These are phyloP conservation scores for Psilocybe cubensis DNA, from an alignment of 768 basidiomycete species.

Conservation along the genomic window DNA sequence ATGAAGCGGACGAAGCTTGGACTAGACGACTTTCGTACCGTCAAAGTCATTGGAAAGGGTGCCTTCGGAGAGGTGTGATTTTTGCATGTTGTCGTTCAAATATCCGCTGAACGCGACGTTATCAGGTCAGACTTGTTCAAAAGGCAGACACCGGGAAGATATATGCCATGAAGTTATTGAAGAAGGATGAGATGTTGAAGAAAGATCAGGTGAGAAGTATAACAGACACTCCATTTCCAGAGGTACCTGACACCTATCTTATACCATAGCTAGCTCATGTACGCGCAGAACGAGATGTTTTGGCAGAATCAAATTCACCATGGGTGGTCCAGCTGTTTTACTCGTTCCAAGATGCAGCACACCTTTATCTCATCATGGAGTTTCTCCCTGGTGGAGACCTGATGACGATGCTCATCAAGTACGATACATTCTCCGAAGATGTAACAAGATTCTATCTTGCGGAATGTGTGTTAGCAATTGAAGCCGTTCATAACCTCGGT, in stretches of 20 bases:
- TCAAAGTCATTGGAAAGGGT: conserved; percentile 99
- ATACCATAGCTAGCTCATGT: conserved; percentile 97
- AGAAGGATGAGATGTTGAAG: conserved; percentile 99
- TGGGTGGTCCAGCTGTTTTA: conserved; percentile 98
- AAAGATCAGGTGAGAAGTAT: conserved; percentile 83
- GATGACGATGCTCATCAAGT: conserved; percentile 99
- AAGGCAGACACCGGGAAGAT: conserved; percentile 97
- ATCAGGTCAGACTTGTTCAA: conserved; percentile 87
- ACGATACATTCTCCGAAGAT: conserved; percentile 98
- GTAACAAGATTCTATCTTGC: conserved; percentile 98
- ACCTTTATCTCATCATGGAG: conserved; percentile 98
- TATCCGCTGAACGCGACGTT: background rate
- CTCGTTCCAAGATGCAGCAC: conserved; percentile 95
- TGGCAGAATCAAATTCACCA: conserved; percentile 92
- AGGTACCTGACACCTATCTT: background rate
- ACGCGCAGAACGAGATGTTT: conserved; percentile 94
- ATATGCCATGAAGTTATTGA: conserved; percentile 98
- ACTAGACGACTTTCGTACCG: conserved; percentile 90
- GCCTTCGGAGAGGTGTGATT: conserved; percentile 91
- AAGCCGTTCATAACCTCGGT: conserved; percentile 95
- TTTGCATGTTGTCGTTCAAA: background rate
- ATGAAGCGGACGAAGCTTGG: conserved; percentile 89
- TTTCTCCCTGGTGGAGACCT: conserved; percentile 97
- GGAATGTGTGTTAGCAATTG: conserved; percentile 97
- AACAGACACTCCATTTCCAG: background rate